These are phyloP conservation scores for Sphagnum contortum DNA, from an alignment of 225 moss, liverwort and hornwort genomes.

Conservation along the genomic window DNA sequence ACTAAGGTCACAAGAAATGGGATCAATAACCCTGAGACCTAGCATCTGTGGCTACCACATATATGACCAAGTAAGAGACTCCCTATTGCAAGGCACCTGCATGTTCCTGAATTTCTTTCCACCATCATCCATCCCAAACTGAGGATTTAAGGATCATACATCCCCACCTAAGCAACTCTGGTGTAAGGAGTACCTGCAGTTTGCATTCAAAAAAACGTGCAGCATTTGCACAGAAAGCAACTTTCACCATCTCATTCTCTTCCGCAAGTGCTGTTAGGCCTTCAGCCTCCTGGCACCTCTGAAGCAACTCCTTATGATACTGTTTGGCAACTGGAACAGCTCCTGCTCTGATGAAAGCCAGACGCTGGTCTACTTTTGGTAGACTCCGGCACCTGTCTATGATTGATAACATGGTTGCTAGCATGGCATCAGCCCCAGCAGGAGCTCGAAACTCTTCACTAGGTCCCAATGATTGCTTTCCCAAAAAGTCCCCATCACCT, in stretches of 20 bases:
- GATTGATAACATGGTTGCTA: conserved; percentile 74
- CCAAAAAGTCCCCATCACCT: conserved; percentile 8
- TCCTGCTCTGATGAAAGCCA: conserved; percentile 55
- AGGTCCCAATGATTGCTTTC: conserved; percentile 1
- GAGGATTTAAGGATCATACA: too few relatives aligned
- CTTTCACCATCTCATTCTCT: conserved; percentile 58
- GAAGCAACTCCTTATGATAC: conserved; percentile 57
- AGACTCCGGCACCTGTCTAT: conserved; percentile 83
- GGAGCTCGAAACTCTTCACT: conserved; percentile 48
- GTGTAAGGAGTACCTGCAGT: conserved; percentile 26
- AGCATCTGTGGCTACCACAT: too few relatives aligned
- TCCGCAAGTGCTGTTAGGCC: conserved; percentile 56
- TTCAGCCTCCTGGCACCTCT: conserved; percentile 57
- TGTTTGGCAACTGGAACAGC: conserved; percentile 60
- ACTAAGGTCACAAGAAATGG: too few relatives aligned
- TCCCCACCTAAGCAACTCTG: background rate
- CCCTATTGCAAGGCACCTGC: too few relatives aligned
- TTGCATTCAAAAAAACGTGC: conserved; percentile 62
- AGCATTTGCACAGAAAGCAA: conserved; percentile 71
- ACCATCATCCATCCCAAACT: too few relatives aligned
- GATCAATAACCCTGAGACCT: too few relatives aligned
- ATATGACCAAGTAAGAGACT: too few relatives aligned
- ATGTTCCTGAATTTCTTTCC: too few relatives aligned
- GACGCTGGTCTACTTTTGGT: conserved; percentile 56
- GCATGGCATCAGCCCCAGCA: conserved; percentile 44